Percentiles rank a stretch among this genome's conserved stretches.
phyloP scores from a whole-genome alignment of 1,284 basidiomycete genomes.

The Tilletia horrida region DNA sequence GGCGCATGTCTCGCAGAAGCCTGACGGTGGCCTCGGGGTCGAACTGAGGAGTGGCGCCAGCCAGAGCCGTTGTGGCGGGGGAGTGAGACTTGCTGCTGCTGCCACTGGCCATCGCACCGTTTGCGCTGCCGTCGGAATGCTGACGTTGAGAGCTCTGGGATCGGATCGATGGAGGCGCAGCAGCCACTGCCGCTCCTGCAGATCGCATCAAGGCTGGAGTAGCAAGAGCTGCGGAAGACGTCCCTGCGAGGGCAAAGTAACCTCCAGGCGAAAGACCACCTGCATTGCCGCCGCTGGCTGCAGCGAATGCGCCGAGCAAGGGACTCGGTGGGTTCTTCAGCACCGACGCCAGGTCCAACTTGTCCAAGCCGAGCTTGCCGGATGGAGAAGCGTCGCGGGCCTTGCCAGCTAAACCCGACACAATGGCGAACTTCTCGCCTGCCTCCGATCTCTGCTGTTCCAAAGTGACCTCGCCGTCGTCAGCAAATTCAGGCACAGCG shows the following conservation, averaged over 20 bases:
- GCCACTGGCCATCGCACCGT: neutral
- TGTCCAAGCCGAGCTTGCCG: conserved; percentile 18
- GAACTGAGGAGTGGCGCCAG: neutral
- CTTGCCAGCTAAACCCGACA: neutral
- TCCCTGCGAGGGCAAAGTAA: conserved; percentile 21
- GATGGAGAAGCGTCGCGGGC: neutral
- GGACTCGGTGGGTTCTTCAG: too few relatives aligned
- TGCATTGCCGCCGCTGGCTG: conserved; percentile 26
- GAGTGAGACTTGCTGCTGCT: neutral
- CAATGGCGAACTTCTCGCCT: neutral
- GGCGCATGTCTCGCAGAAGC: conserved; percentile 51
- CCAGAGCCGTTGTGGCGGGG: neutral
- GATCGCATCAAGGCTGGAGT: neutral
- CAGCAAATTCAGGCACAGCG: neutral
- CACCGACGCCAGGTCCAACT: conserved; percentile 27
- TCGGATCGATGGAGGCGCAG: neutral
- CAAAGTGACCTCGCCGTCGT: neutral
- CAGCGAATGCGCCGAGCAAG: neutral
- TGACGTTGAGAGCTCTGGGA: neutral
- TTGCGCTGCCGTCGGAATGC: neutral
- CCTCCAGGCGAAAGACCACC: conserved; percentile 34
- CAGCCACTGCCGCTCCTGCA: too few relatives aligned
- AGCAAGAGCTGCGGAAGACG: conserved; percentile 16
- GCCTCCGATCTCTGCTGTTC: neutral
- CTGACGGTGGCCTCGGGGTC: conserved; percentile 35